Percentiles rank a stretch among this genome's conserved stretches.
These are phyloP conservation scores for Wickerhamomyces hampshirensis DNA, from an alignment of 805 yeast genomes.

Conservation along the genomic window DNA sequence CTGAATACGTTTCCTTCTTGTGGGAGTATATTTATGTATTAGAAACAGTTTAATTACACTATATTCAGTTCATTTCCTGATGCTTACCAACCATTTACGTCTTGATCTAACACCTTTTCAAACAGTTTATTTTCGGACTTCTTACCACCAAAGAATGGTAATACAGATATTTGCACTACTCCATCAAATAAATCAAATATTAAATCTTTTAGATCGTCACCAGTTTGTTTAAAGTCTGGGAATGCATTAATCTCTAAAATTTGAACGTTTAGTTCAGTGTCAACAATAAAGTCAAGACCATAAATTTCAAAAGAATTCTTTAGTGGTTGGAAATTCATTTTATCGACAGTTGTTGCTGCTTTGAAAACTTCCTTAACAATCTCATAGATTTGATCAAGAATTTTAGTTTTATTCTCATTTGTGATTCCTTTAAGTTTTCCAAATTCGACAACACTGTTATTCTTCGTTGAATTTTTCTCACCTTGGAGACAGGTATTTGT, in stretches of 20 bases:
- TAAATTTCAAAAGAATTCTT: slow-evolving; percentile 78
- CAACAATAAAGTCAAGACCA: slow-evolving; percentile 86
- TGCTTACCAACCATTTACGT: slow-evolving; percentile 31
- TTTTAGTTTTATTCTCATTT: slow-evolving; percentile 30
- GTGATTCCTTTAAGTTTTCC: slow-evolving; percentile 45
- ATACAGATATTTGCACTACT: slow-evolving; percentile 43
- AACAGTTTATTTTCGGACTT: slow-evolving; percentile 21
- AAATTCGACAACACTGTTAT: slow-evolving; percentile 57
- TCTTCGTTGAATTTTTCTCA: slow-evolving; percentile 33
- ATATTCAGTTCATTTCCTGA: no score
- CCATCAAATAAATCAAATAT: slow-evolving; percentile 64
- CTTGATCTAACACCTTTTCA: slow-evolving; percentile 35
- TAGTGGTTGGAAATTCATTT: slow-evolving; percentile 80
- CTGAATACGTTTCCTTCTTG: no score
- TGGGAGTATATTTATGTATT: no score
- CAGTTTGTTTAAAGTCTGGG: slow-evolving; percentile 97
- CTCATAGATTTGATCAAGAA: slow-evolving; percentile 52
- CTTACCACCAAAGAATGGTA: slow-evolving; percentile 37
- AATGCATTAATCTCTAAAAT: slow-evolving; percentile 86
- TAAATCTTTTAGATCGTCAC: slow-evolving; percentile 60
- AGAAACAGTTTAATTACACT: no score
- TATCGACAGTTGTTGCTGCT: slow-evolving; percentile 79
- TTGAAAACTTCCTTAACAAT: slow-evolving; percentile 66
- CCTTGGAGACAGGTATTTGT: slow-evolving; percentile 92
- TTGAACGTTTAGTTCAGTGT: slow-evolving; percentile 45